phyloP scores from a whole-genome alignment of 2,329 filamentous ascomycete species.

The Pseudonectria buxi region DNA sequence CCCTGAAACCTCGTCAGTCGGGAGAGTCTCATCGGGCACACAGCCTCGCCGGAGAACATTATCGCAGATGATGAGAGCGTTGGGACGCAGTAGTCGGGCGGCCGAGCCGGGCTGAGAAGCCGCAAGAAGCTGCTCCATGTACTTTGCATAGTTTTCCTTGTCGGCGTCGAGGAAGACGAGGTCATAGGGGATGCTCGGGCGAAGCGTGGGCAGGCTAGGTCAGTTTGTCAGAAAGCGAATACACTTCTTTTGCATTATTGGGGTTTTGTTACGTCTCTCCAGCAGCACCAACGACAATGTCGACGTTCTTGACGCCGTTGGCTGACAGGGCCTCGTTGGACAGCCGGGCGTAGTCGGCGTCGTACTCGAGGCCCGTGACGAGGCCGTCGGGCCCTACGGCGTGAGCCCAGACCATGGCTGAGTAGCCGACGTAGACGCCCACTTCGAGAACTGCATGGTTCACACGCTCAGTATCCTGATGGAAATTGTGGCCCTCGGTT shows the following conservation, averaged over 20 bases:
- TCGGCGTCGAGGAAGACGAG: slow-evolving; percentile 49
- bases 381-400: slow-evolving; percentile 37
- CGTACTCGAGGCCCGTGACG: slow-evolving; percentile 41
- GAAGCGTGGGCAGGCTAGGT: slow-evolving; percentile 24
- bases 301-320: slow-evolving; percentile 36
- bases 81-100: slow-evolving; percentile 38
- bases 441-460: slow-evolving; percentile 38
- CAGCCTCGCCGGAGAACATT: slow-evolving; percentile 45
- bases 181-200: slow-evolving; percentile 37
- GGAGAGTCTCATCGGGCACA: slow-evolving; percentile 33
- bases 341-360: slow-evolving; percentile 34
- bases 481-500: not conserved
- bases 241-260: not conserved
- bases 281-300: slow-evolving; percentile 42
- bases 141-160: slow-evolving; percentile 44
- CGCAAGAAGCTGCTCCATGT: slow-evolving; percentile 39
- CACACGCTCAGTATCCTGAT: no score
- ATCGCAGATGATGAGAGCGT: slow-evolving; percentile 47
- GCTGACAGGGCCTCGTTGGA: slow-evolving; percentile 34
- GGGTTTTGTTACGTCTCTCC: slow-evolving; percentile 40
- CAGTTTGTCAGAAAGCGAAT: slow-evolving; percentile 11
- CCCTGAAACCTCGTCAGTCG: slow-evolving; percentile 7
- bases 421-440: slow-evolving; percentile 44
- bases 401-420: slow-evolving; percentile 41
- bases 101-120: slow-evolving; percentile 32